These are phyloP conservation scores for Starmera stellimalicola DNA, from an alignment of 1,139 yeast genomes.

Conservation along the genomic window DNA sequence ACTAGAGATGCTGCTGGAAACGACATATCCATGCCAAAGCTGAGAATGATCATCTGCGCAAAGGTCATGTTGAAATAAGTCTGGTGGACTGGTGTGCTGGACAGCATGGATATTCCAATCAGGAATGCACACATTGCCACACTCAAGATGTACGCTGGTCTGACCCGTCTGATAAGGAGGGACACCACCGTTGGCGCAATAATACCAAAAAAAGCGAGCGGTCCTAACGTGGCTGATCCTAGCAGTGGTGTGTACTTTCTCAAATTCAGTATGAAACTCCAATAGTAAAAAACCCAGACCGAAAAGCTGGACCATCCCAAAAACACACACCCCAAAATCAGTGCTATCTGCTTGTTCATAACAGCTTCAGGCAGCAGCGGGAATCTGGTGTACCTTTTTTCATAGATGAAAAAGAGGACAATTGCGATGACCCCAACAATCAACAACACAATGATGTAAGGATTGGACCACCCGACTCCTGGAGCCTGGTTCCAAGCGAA, in stretches of 20 bases:
- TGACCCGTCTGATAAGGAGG: conserved; percentile 28
- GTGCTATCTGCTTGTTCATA: conserved; percentile 22
- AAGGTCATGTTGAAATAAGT: conserved; percentile 35
- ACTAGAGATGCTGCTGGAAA: conserved; percentile 50
- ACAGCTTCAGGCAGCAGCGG: conserved; percentile 41
- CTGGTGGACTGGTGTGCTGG: conserved; percentile 40
- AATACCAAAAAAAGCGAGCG: conserved; percentile 37
- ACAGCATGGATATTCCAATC: conserved; percentile 37
- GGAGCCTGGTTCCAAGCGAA: conserved; percentile 51
- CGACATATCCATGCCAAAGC: conserved; percentile 53
- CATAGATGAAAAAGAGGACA: conserved; percentile 20
- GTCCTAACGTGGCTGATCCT: conserved; percentile 36
- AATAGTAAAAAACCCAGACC: conserved; percentile 33
- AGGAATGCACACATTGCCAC: conserved; percentile 37
- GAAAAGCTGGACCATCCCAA: conserved; percentile 57
- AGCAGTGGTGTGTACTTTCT: conserved; percentile 34
- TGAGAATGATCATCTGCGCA: conserved; percentile 38
- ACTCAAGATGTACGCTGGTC: conserved; percentile 36
- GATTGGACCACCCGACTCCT: conserved; percentile 36
- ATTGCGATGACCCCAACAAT: conserved; percentile 31
- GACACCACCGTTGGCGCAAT: conserved; percentile 39
- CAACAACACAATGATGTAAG: conserved; percentile 37
- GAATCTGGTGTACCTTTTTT: conserved; percentile 20
- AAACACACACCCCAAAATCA: conserved; percentile 26
- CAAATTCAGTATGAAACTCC: conserved; percentile 32